These are phyloP conservation scores for Trichosporon asahii DNA, from an alignment of 1,284 basidiomycete species.

Conservation along the genomic window DNA sequence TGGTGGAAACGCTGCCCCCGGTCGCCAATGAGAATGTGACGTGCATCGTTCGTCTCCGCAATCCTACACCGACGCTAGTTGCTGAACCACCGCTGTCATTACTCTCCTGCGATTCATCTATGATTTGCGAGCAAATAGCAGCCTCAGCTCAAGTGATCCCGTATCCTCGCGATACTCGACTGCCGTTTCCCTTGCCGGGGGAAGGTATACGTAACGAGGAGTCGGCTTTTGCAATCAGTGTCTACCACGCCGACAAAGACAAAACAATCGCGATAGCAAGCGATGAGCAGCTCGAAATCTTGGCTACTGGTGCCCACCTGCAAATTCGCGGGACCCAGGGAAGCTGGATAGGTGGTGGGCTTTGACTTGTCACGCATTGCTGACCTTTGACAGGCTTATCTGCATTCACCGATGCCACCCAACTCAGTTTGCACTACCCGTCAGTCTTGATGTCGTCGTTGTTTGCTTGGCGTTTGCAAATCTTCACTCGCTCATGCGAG, in stretches of 20 bases:
- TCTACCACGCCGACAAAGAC: neutral
- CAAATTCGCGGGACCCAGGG: neutral
- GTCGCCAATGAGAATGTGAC: constrained; percentile 21
- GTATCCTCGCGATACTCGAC: constrained; percentile 12
- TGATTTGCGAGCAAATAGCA: constrained; percentile 9
- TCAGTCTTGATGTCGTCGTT: constrained; percentile 1
- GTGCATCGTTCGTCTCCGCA: constrained; percentile 15
- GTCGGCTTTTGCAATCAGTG: constrained; percentile 24
- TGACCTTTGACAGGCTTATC: neutral
- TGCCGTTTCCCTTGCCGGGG: constrained; percentile 41
- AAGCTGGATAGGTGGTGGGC: neutral
- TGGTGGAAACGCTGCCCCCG: neutral
- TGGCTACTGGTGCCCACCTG: neutral
- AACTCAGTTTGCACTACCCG: neutral
- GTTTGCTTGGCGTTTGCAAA: constrained; percentile 15
- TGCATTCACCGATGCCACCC: neutral
- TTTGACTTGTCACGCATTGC: no score
- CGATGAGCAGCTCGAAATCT: neutral
- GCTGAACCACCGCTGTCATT: neutral
- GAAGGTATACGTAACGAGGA: constrained; percentile 39
- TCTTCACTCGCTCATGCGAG: constrained; percentile 10
- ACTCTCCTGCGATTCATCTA: constrained; percentile 10
- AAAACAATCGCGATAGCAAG: constrained; percentile 1
- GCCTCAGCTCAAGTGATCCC: constrained; percentile 17
- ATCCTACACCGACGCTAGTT: neutral